Evolutionary conservation across 2,329 filamentous ascomycete species (phyloP), one percentile per base, ranked within the genome.

Genomic region (Didymella keratinophila): DNA sequence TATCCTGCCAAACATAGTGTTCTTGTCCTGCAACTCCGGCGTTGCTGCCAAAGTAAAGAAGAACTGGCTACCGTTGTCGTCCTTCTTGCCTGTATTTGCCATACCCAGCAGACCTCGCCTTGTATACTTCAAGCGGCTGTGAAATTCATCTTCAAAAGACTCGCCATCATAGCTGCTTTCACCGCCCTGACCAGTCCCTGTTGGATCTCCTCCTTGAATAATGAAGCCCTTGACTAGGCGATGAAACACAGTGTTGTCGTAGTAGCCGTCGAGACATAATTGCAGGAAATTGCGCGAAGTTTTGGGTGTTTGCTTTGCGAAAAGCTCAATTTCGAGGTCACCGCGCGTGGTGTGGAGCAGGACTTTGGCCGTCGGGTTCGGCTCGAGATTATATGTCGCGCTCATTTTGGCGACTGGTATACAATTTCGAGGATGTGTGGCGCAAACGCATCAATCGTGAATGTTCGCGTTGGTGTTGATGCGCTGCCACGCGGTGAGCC

Each of bases 211-310:
- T 28, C 94, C 95, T 73, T 99, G 95, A 11, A 98, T 81, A 62
- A 99, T 91, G 77, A 99, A 99, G 50, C 90, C 91, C 0, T 93
- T 92, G 0, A 97, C 89, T 6, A 98, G 83, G 23, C 95, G 91
- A 80, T 99, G 95, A 80, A 99, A 99, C 62, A 95, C 89, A 0
- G 93, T 97, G 73, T 89, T 88, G 70, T 92, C 89, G 81, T 98
- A 99, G 82, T 98, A 98, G 67, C 93, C 93, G 75, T 99, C 93
- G 67, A 97, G 86, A 74, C 92, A 95, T 72, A 93, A 89, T 77
- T 99, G 95, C 36, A 99, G 85, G 78, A 99, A 99, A 81, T 97
- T 98, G 68, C 94, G 92, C 73, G 89, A 93, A 25, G 95, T 90
- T 62, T 97, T 83, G 9, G 95, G 95, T 0, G 92, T 90, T 78